Conservation (phyloP, 2,329 filamentous ascomycete species). For the Talaromyces sp. region DNA sequence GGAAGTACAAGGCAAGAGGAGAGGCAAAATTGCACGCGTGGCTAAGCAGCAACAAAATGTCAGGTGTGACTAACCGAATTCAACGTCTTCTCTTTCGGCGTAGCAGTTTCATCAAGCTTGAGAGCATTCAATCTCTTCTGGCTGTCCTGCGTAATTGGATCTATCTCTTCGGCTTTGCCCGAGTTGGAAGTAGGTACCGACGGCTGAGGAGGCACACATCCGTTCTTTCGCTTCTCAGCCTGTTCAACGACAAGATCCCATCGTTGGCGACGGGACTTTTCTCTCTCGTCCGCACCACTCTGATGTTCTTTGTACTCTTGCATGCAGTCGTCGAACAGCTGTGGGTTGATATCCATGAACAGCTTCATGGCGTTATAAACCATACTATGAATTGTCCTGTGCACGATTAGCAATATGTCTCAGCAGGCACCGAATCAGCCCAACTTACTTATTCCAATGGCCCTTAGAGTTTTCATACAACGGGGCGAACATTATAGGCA, state of each 20-base stretch:
- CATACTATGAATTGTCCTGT: slow-evolving; percentile 97
- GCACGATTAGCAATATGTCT: slow-evolving; percentile 18
- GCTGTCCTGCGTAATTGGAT: slow-evolving; percentile 73
- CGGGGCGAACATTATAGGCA: slow-evolving; percentile 98
- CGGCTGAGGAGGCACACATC: slow-evolving; percentile 26
- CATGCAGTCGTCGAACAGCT: slow-evolving; percentile 96
- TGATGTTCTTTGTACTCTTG: slow-evolving; percentile 97
- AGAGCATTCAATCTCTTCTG: slow-evolving; percentile 83
- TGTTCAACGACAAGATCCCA: slow-evolving; percentile 83
- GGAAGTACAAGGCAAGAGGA: slow-evolving; percentile 18
- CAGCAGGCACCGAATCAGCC: background rate
- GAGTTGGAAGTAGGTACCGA: slow-evolving; percentile 25
- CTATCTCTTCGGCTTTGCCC: slow-evolving; percentile 59
- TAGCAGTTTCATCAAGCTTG: slow-evolving; percentile 65
- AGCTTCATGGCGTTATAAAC: slow-evolving; percentile 99
- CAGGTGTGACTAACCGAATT: slow-evolving; percentile 40
- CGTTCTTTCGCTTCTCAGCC: slow-evolving; percentile 63
- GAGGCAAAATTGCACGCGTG: background rate
- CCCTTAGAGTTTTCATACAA: slow-evolving; percentile 98
- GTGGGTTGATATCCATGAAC: slow-evolving; percentile 99
- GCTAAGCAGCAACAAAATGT: slow-evolving; percentile 18
- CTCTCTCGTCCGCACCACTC: slow-evolving; percentile 79
- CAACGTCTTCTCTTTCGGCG: slow-evolving; percentile 48
- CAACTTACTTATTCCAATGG: slow-evolving; percentile 67
- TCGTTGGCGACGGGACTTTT: slow-evolving; percentile 74